Evolutionary conservation across 306 rosid genomes (phyloP), one percentile per base, ranked within the genome.

Genomic region (Delonix regia): DNA sequence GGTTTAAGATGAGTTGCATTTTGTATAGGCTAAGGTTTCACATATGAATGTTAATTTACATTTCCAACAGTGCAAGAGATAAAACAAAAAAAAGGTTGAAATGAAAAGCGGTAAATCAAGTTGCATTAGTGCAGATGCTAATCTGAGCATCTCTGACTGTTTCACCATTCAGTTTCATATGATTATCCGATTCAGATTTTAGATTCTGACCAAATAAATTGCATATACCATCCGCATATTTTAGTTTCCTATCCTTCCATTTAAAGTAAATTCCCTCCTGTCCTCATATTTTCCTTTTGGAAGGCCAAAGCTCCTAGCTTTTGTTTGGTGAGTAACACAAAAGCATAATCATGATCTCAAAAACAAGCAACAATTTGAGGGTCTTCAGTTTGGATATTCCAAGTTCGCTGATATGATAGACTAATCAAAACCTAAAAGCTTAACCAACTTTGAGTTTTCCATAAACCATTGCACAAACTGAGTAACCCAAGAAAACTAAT

Each of bases 401-500:
- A 27, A 18, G 27, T 34, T 63, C 9, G 1, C 69, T 27, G 36
- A 62, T 34, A 63, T 63, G 15, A 16, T 5, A 6, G 25, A 5
- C 6, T 19, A 51, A 7, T 51, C 56, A n/a, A 42, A 5, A 7
- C 6, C 33, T 11, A 41, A 9, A 66, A 8, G 53, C 28, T 63
- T 63, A 53, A 4, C 25, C 45, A 61, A 48, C 1, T 67, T 57
- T 13, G 66, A 60, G 33, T 16, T 63, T 27, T 71, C 27, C 74
- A 51, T 64, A 28, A 41, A 45, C 38, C 52, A 19, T 41, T 1
- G 15, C 8, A 12, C 4, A 76, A 63, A 71, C 62, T 9, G 39
- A 41, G 53, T 47, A 77, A 70, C 34, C 78, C 36, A 0, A 18
- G 15, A 39, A 51, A 28, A 82, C 9, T 76, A 69, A 74, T 25